phyloP scores from a whole-genome alignment of 805 yeast species.

The Ogataea nonfermentans region DNA sequence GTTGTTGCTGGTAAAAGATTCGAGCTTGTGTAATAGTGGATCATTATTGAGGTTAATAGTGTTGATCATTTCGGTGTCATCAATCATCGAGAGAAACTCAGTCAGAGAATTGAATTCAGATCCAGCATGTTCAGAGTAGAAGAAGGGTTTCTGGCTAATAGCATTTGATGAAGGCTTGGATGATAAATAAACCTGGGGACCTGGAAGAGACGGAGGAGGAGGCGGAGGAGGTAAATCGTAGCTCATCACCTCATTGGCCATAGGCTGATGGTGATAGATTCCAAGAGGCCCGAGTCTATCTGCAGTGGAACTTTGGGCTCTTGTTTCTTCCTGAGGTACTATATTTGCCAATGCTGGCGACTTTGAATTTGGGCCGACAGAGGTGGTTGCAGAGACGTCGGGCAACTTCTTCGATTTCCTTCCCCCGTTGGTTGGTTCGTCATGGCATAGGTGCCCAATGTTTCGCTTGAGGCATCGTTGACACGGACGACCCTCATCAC shows the following conservation, averaged over 20 bases:
- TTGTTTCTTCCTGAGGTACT: slow-evolving; percentile 2
- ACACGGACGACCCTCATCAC: slow-evolving; percentile 78
- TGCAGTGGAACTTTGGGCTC: slow-evolving; percentile 10
- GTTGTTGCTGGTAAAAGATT: slow-evolving; percentile 25
- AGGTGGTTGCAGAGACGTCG: slow-evolving; percentile 4
- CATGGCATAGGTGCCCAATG: slow-evolving; percentile 84
- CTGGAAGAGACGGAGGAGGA: neutral
- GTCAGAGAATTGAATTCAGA: slow-evolving; percentile 87
- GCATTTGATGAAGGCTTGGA: slow-evolving; percentile 22
- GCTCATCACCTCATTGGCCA: neutral
- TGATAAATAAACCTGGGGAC: slow-evolving; percentile 8
- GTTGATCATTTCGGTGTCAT: slow-evolving; percentile 71
- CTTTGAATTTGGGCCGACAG: slow-evolving; percentile 7
- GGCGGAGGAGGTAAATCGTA: neutral
- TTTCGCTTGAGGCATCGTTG: slow-evolving; percentile 81
- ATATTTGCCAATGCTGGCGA: slow-evolving; percentile 13
- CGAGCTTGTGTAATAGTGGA: slow-evolving; percentile 37
- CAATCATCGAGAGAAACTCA: slow-evolving; percentile 86
- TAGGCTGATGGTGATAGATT: slow-evolving; percentile 16
- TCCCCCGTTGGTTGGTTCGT: slow-evolving; percentile 53
- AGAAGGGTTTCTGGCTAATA: slow-evolving; percentile 68
- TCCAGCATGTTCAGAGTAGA: slow-evolving; percentile 89
- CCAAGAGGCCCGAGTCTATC: slow-evolving; percentile 17
- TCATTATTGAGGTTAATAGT: slow-evolving; percentile 36
- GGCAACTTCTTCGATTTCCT: slow-evolving; percentile 12